These are phyloP conservation scores for Neoscytalidium dimidiatum DNA, from an alignment of 2,329 filamentous ascomycete genomes.

Conservation along the genomic window DNA sequence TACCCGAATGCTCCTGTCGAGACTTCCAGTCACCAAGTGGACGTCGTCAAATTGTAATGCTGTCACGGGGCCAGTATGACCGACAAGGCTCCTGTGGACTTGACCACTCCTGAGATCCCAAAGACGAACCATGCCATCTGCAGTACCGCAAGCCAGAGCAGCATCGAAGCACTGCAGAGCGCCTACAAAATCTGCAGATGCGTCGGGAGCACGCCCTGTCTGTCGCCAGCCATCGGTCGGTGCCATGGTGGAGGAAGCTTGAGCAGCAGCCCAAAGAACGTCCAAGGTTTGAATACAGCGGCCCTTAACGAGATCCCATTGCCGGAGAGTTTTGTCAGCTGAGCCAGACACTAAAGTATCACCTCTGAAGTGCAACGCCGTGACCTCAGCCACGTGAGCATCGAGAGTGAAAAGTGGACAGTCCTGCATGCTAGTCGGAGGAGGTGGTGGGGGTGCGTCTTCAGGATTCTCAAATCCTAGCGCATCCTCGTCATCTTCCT, in stretches of 20 bases:
- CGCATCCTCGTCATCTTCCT: slow-evolving; percentile 52
- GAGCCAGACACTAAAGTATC: slow-evolving; percentile 93
- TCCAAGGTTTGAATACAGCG: slow-evolving; percentile 96
- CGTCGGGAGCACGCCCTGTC: slow-evolving; percentile 63
- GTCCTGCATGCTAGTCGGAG: slow-evolving; percentile 78
- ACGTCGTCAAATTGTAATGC: slow-evolving; percentile 95
- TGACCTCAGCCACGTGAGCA: slow-evolving; percentile 92
- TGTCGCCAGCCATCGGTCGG: slow-evolving; percentile 71
- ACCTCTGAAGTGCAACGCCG: slow-evolving; percentile 85
- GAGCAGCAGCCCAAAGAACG: slow-evolving; percentile 95
- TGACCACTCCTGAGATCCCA: slow-evolving; percentile 97
- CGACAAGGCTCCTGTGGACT: slow-evolving; percentile 93
- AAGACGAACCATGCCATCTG: slow-evolving; percentile 92
- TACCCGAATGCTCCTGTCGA: slow-evolving; percentile 92
- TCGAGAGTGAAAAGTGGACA: slow-evolving; percentile 86
- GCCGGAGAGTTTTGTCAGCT: slow-evolving; percentile 92
- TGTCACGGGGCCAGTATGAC: slow-evolving; percentile 92
- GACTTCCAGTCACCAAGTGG: slow-evolving; percentile 88
- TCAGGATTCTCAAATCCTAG: slow-evolving; percentile 73
- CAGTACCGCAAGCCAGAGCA: slow-evolving; percentile 91
- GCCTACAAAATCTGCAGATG: slow-evolving; percentile 86
- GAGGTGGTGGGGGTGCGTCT: slow-evolving; percentile 69
- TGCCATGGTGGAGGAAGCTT: slow-evolving; percentile 72
- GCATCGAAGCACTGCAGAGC: slow-evolving; percentile 95
- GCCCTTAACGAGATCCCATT: slow-evolving; percentile 98